Conservation (phyloP, 805 yeast species). For the Saccharomyces jurei region DNA sequence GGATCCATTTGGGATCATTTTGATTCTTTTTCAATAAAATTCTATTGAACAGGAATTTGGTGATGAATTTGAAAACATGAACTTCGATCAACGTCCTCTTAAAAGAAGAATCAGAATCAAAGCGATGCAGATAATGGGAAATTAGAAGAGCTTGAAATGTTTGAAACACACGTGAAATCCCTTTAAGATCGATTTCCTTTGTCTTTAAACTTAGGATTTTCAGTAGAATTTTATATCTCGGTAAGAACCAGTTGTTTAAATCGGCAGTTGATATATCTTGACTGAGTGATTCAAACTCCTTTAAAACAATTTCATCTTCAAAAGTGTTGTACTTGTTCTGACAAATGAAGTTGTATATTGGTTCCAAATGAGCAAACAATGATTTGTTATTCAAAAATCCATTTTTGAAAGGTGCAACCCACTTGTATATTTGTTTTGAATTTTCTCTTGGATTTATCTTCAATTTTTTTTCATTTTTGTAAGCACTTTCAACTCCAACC, state of each 20-base stretch:
- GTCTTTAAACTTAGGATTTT: slow-evolving; percentile 1
- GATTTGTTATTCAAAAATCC: neutral
- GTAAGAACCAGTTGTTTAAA: slow-evolving; percentile 11
- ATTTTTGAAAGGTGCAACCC: neutral
- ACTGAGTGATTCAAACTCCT: slow-evolving; percentile 9
- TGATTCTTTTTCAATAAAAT: neutral
- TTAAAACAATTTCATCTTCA: slow-evolving; percentile 4
- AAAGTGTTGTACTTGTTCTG: neutral
- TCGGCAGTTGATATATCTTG: slow-evolving; percentile 10
- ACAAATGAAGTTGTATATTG: slow-evolving; percentile 1
- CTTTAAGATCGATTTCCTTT: neutral
- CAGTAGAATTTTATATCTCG: slow-evolving; percentile 10
- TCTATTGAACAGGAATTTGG: neutral
- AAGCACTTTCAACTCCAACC: neutral
- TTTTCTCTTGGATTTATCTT: neutral
- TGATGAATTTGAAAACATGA: neutral
- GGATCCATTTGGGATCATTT: neutral
- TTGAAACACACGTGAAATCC: slow-evolving; percentile 4
- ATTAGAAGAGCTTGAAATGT: slow-evolving; percentile 17
- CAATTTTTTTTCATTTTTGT: neutral
- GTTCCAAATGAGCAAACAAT: slow-evolving; percentile 4
- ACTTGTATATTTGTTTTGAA: neutral
- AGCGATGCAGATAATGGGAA: slow-evolving; percentile 8
- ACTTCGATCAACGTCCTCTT: neutral
- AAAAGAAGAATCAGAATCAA: slow-evolving; percentile 1